Conservation (phyloP, 2,329 filamentous ascomycete species). For the Fusarium sterilihyphosum region DNA sequence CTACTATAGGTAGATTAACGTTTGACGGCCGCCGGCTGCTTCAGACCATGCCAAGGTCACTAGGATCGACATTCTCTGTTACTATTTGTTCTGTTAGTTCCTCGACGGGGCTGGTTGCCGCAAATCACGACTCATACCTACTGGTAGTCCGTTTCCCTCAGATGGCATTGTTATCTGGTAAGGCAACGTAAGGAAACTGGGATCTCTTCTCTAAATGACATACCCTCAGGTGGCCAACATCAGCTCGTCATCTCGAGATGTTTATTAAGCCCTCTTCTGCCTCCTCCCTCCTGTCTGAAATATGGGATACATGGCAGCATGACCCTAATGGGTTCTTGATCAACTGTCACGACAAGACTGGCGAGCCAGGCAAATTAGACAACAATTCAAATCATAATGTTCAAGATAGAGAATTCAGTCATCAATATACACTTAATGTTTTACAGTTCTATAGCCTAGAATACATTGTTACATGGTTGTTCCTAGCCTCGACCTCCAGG, state of each 20-base stretch:
- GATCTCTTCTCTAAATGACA: neutral
- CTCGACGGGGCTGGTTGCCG: neutral
- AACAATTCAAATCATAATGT: neutral
- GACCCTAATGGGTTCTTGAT: too few relatives aligned
- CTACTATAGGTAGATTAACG: neutral
- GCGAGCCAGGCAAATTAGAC: neutral
- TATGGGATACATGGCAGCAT: neutral
- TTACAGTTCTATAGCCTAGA: constrained; percentile 44
- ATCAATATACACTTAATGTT: constrained; percentile 5
- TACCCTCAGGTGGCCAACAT: neutral
- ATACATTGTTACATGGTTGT: constrained; percentile 43
- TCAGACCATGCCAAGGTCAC: neutral
- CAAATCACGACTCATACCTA: neutral
- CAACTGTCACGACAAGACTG: neutral
- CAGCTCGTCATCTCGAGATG: neutral
- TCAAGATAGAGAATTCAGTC: neutral
- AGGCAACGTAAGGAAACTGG: neutral
- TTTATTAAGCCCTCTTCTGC: neutral
- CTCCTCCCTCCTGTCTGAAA: neutral
- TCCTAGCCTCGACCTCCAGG: constrained; percentile 11
- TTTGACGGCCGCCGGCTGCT: neutral
- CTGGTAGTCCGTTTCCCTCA: neutral
- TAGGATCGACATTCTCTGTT: neutral
- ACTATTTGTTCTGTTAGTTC: constrained; percentile 21
- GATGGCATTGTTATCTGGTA: neutral